Base-by-base conservation (phyloP, 495 filamentous ascomycete genomes). In the Tricharina praecox region DNA sequence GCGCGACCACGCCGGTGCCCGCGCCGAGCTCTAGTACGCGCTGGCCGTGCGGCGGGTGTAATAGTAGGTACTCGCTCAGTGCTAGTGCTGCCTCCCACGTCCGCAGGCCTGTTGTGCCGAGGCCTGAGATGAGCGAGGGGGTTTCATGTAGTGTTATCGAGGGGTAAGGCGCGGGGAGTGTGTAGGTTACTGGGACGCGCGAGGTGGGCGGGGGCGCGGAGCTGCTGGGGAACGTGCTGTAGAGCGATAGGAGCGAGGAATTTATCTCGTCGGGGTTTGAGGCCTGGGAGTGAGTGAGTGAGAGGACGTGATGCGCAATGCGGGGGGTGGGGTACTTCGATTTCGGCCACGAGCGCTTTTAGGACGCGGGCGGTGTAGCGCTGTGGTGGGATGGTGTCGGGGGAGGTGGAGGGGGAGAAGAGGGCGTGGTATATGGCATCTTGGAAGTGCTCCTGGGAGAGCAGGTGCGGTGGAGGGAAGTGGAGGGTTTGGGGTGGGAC, bases 71-170 rank as follows among this genome's bases (percentile, higher is more conserved):
- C 18, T 82, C 72, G 0, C 78, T 84, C 0, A 95, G 70, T 58
- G 86, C 81, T n/a, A 96, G 64, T 0, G 85, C 77, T 3, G 88
- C 88, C 65, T 94, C 88, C 88, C 88, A 96, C 3, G 88, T 96
- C 9, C 88, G 75, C 23, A 85, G 68, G 0, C 88, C 88, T 0
- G 88, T 95, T 2, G 82, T 93, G 3, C 82, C 84, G 4, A 70
- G 65, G 0, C 75, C 74, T 7, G 82, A 77, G 34, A 96, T 75
- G 1, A 94, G 61, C 23, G 71, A 70, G 3, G 79, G 76, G 9
- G 81, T 77, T 65, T 96, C 88, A 3, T 80, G 65, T 0, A 84
- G 58, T 8, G 68, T 79, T 49, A 81, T 65, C 3, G 62, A 46
- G 13, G 11, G 18, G 23, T 40, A 4, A 48, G 47, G 5, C 46